A percentile compares a stretch with the other conserved stretches of the same genome.
Conservation (phyloP, 495 filamentous ascomycete genomes). For the Extremus antarcticus region DNA sequence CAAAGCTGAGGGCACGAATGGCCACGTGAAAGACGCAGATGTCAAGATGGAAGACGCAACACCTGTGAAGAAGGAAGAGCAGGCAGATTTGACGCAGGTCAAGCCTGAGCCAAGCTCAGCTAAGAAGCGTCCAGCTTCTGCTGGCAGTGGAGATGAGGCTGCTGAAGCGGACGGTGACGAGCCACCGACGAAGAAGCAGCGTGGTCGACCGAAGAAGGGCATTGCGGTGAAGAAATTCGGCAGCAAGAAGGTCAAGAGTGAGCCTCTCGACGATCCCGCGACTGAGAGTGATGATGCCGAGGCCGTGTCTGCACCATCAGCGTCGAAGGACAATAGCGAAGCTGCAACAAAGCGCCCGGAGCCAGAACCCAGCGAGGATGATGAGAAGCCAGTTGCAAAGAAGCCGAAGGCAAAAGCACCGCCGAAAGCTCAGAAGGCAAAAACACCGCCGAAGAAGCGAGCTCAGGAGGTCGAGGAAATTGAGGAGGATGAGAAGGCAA, state of each 20-base stretch:
- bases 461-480: not conserved
- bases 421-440: not conserved
- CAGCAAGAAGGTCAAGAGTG: slow-evolving; percentile 23
- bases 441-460: not conserved
- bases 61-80: slow-evolving; percentile 21
- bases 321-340: not conserved
- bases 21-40: slow-evolving; percentile 13
- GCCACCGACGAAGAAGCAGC: slow-evolving; percentile 42
- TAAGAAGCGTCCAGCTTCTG: slow-evolving; percentile 18
- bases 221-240: slow-evolving; percentile 24
- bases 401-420: not conserved
- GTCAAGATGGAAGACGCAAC: slow-evolving; percentile 14
- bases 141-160: slow-evolving; percentile 26
- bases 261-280: slow-evolving; percentile 29
- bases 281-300: slow-evolving; percentile 27
- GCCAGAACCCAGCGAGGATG: not conserved
- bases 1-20: slow-evolving; percentile 11
- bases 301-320: not conserved
- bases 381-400: not conserved
- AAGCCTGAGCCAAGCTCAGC: slow-evolving; percentile 1
- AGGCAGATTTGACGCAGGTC: not conserved
- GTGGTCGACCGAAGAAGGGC: slow-evolving; percentile 24
- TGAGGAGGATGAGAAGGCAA: slow-evolving; percentile 2
- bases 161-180: slow-evolving; percentile 38
- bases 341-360: not conserved